Base-by-base conservation (phyloP, 2,329 filamentous ascomycete genomes). In the Zymoseptoria crescenta region DNA sequence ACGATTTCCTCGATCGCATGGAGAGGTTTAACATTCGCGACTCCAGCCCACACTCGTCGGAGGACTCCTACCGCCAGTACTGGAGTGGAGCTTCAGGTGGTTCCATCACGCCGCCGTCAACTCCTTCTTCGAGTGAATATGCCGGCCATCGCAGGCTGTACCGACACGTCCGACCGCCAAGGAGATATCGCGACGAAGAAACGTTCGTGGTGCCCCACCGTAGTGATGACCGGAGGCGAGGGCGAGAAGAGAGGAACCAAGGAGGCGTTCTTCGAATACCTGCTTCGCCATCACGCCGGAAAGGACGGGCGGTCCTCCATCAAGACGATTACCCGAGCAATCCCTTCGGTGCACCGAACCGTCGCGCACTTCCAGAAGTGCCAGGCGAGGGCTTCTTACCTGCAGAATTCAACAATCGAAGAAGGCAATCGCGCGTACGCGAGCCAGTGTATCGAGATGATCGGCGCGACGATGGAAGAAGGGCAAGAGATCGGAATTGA, bases 91-190 rank as follows among this genome's bases (percentile, higher is more conserved):
- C n/a, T 20, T 56, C 57, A 3, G 57, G 49, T 27, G 57, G 57
- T 16, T 59, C 49, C 19, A 54, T 53, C 54, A 59, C 57, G 24
- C 57, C 57, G 30, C 54, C 57, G 7, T 56, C 54, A 13, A 49
- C 54, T 8, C 57, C 57, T 45, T 45, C 35, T 16, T 16, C 16
- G 35, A 45, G 35, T 16, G 35, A 45, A 4, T 45, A 45, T 13
- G 35, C 35, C 13, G 16, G 35, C 35, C 35, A 16, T 45, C 35
- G 35, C 35, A 45, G 16, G 35, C 35, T 45, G 35, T 45, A 45
- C 35, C 35, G 35, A 13, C 35, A 45, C 35, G 16, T 16, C 10
- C 10, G 13, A 13, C 13, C 35, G 35, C n/a, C 35, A n/a, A 45
- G 35, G 35, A 45, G 35, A 45, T 45, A 45, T 16, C 35, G 35